Evolutionary conservation across 257 asterid genomes (phyloP), one percentile per base, ranked within the genome.

Genomic region (Solanum chilense): DNA sequence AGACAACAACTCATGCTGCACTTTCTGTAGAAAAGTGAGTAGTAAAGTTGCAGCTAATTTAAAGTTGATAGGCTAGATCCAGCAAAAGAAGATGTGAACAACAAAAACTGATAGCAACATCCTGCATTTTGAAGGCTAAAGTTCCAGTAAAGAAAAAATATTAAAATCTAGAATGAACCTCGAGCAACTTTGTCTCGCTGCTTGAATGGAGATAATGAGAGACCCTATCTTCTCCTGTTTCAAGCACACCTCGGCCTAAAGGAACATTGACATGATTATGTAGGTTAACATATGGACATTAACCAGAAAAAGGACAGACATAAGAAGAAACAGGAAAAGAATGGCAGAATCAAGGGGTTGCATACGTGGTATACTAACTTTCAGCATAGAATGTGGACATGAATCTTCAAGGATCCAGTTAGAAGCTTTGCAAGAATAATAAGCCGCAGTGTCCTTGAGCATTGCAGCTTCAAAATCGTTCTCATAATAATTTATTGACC

Each of bases 361-460:
- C 84, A 78, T 78, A 78, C 16, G 84, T 16, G 16, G 84, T 78
- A 85, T 85, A 85, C 80, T 85, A 88, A 94, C 99, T 90, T 97
- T 96, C 91, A 93, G 77, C 99, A 96, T 93, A 93, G 95, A 97
- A 89, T 96, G 98, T 35, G 99, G 99, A 90, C 98, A 96, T 12
- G 99, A 96, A 93, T 97, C 99, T 70, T 97, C 98, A 75, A 96
- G 86, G 84, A 97, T 97, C 99, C 99, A 97, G 89, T 89, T 97
- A 69, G 99, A 97, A 87, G 99, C 99, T 91, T 97, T 96, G 88
- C 98, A 92, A 87, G 99, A 97, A 90, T 96, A 96, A 93, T 97
- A 96, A 81, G 98, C 97, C 31, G 98, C 98, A 6, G 98, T 92
- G 90, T 93, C 99, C 89, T 90, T 91, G 87, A 97, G 90, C 98